Evolutionary conservation across 306 rosid species (phyloP), one percentile per base, ranked within the genome.

Genomic region (Pterocarpus macrocarpus): DNA sequence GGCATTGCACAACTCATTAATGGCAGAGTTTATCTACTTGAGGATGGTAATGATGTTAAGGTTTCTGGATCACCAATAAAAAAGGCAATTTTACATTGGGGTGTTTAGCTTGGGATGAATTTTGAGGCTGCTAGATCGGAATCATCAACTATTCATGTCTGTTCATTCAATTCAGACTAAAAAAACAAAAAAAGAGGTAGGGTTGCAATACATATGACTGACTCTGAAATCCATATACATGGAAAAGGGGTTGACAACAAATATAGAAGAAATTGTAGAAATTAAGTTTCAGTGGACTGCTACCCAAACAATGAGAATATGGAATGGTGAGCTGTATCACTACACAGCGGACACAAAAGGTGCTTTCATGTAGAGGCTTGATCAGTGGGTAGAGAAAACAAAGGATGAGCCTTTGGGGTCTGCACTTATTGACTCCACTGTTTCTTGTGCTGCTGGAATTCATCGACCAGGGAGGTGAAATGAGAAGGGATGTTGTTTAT

Each of bases 41-140:
- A 92, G 98, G 67, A 80, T 16, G 84, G 87, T 44, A 86, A 78
- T 71, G 87, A 78, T 49, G 57, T 83, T 34, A 97, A 92, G 87
- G 84, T 94, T 84, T 84, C 95, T 75, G 98, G 98, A 52, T 94
- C 98, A 83, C 98, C 98, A 28, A 94, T 97, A 7, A 97, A 94
- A 75, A 92, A 88, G 85, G 97, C 98, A 49, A 92, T 94, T 80
- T 88, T 94, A 75, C 73, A 64, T 9, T 94, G 92, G 95, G 98
- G 89, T 69, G 38, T 92, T 53, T 94, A 94, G 98, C 83, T 94
- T 65, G 98, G 97, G 76, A 92, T 94, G 98, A 77, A 85, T 64
- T 94, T 90, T 82, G 91, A 87, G 81, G 86, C 76, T 38, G 49
- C 74, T 33, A 88, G 92, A 83, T 81, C 90, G 53, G 84, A 88